These are phyloP conservation scores for Paecilomyces sp. DNA, from an alignment of 2,329 filamentous ascomycete species.

Conservation along the genomic window DNA sequence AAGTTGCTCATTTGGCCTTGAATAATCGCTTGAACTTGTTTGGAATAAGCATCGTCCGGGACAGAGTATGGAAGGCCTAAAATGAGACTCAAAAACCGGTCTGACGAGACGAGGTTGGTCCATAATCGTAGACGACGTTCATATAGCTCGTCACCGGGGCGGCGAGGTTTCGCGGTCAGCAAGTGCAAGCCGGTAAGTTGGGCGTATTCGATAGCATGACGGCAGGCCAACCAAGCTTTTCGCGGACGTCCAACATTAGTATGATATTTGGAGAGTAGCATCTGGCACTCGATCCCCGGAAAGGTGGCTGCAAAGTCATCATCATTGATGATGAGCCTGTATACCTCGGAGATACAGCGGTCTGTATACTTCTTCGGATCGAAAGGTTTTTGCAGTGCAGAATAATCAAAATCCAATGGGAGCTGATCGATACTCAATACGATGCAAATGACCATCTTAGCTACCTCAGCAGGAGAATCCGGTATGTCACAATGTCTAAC, in stretches of 20 bases:
- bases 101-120: constrained; percentile 34
- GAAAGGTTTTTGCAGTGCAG: constrained; percentile 28
- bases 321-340: constrained; percentile 42
- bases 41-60: constrained; percentile 20
- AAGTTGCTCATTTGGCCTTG: constrained; percentile 8
- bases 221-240: constrained; percentile 46
- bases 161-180: constrained; percentile 19
- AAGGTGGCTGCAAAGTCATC: constrained; percentile 45
- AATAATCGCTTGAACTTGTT: constrained; percentile 19
- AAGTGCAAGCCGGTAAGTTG: constrained; percentile 46
- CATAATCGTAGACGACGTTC: constrained; percentile 31
- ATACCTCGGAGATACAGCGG: constrained; percentile 39
- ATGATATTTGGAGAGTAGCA: constrained; percentile 46
- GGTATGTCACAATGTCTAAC: constrained; percentile 5
- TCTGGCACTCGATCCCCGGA: constrained; percentile 47
- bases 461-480: constrained; percentile 30
- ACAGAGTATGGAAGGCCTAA: constrained; percentile 46
- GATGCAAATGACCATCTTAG: constrained; percentile 39
- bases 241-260: constrained; percentile 50
- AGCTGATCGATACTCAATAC: constrained; percentile 37
- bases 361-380: constrained; percentile 39
- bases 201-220: constrained; percentile 46
- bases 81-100: constrained; percentile 47
- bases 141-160: constrained; percentile 16
- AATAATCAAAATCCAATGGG: constrained; percentile 31